Conservation (phyloP, 768 basidiomycete species). For the Lanmaoa pseudosensibilis region DNA sequence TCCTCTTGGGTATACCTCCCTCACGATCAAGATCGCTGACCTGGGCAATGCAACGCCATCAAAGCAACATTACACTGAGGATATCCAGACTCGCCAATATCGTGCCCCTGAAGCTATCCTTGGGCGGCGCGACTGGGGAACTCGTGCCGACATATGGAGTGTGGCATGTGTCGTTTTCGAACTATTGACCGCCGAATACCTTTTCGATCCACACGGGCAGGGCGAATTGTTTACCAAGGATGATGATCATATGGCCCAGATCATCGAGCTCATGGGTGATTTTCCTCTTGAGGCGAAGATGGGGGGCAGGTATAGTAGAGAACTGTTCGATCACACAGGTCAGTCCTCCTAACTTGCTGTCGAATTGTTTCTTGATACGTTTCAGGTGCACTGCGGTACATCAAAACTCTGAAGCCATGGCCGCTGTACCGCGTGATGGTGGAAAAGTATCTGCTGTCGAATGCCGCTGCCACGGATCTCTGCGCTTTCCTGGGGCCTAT, state of each 20-base stretch:
- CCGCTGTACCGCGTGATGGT: conserved; percentile 80
- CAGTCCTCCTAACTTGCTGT: conserved; percentile 21
- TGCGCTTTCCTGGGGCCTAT: conserved; percentile 74
- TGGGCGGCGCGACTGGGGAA: conserved; percentile 83
- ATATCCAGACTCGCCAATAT: conserved; percentile 96
- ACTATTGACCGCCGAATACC: conserved; percentile 85
- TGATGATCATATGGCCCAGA: conserved; percentile 95
- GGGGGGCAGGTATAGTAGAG: conserved; percentile 81
- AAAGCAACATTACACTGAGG: conserved; percentile 88
- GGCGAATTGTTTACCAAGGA: conserved; percentile 85
- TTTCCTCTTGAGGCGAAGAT: conserved; percentile 70
- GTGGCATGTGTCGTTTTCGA: conserved; percentile 91
- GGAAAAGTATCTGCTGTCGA: conserved; percentile 81
- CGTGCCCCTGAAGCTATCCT: conserved; percentile 93
- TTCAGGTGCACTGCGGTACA: conserved; percentile 68
- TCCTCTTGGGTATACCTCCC: conserved; percentile 38
- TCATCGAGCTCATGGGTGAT: conserved; percentile 88
- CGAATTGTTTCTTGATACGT: conserved; percentile 4
- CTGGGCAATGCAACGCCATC: conserved; percentile 92
- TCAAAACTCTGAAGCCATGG: conserved; percentile 75
- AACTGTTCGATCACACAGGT: conserved; percentile 79
- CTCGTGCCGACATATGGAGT: conserved; percentile 87
- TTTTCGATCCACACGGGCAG: conserved; percentile 88
- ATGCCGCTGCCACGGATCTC: conserved; percentile 54
- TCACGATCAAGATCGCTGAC: conserved; percentile 92